These are phyloP conservation scores for Beauveria medogensis DNA, from an alignment of 2,329 filamentous ascomycete genomes.

Conservation along the genomic window DNA sequence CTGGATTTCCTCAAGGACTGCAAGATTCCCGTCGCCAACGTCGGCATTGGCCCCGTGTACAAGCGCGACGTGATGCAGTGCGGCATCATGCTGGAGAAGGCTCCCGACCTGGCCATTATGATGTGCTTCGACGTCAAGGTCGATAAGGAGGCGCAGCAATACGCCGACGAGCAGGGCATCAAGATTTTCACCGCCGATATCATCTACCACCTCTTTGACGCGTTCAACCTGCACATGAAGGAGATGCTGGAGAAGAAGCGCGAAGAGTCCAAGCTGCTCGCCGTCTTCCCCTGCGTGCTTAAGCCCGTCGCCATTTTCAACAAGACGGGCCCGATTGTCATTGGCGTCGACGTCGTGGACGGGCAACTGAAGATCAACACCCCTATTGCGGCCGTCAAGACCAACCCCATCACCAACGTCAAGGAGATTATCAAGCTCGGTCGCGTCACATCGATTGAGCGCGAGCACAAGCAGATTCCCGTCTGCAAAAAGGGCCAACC, in stretches of 20 bases:
- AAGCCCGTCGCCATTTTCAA: constrained; percentile 91
- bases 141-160: constrained; percentile 86
- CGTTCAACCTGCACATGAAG: constrained; percentile 92
- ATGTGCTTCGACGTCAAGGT: constrained; percentile 99
- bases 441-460: constrained; percentile 94
- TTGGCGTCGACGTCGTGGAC: constrained; percentile 93
- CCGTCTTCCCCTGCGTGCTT: constrained; percentile 94
- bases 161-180: constrained; percentile 89
- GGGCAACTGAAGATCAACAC: constrained; percentile 81
- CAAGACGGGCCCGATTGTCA: constrained; percentile 91
- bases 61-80: constrained; percentile 96
- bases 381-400: constrained; percentile 79
- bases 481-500: constrained; percentile 94
- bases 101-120: constrained; percentile 95
- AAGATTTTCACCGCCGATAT: constrained; percentile 99
- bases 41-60: constrained; percentile 94
- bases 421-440: constrained; percentile 83
- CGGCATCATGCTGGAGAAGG: constrained; percentile 94
- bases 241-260: constrained; percentile 83
- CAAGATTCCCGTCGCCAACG: constrained; percentile 96
- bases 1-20: constrained; percentile 92
- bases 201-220: constrained; percentile 96
- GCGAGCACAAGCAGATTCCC: constrained; percentile 90
- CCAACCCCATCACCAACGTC: constrained; percentile 65
- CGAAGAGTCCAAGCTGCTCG: constrained; percentile 89